Evolutionary conservation across 768 basidiomycete genomes (phyloP).

Genomic region (Hemileccinum rubropunctum): DNA sequence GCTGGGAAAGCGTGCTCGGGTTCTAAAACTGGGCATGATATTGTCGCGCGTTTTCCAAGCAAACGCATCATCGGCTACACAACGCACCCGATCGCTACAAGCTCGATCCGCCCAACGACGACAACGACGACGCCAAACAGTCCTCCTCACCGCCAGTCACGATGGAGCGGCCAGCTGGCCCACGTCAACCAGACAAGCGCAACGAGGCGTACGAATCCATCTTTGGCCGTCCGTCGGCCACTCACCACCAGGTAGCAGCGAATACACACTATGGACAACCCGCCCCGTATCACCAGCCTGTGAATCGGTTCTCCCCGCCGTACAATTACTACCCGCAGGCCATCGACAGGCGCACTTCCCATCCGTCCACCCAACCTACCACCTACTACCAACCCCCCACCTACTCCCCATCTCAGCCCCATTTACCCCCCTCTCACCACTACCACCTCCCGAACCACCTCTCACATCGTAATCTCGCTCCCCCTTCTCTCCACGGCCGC

Average conservation of each 20-base stretch:
- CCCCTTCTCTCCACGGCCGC: constrained; percentile 32
- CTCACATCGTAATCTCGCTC: constrained; percentile 34
- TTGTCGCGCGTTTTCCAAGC: constrained; percentile 15
- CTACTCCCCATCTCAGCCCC: constrained; percentile 32
- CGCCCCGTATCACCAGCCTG: no score
- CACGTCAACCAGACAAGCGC: constrained; percentile 66
- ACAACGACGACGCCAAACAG: constrained; percentile 5
- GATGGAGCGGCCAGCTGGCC: constrained; percentile 60
- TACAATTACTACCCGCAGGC: constrained; percentile 39
- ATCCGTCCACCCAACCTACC: constrained; percentile 34
- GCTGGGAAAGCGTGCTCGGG: constrained; percentile 5
- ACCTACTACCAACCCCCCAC: constrained; percentile 19
- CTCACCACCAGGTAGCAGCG: constrained; percentile 42
- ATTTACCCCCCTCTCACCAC: constrained; percentile 9
- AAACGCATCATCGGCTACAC: constrained; percentile 5
- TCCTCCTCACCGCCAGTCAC: constrained; percentile 2
- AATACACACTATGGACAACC: no score
- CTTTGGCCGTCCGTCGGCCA: constrained; percentile 71
- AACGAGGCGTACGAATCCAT: constrained; percentile 83
- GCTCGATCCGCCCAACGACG: constrained; percentile 3
- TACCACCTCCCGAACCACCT: constrained; percentile 19
- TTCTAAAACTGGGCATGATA: background rate
- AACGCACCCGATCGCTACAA: constrained; percentile 5
- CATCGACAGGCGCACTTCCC: constrained; percentile 49
- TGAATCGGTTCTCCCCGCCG: constrained; percentile 21